phyloP scores from a whole-genome alignment of 495 filamentous ascomycete species.

The Friedmanniomyces endolithicus region DNA sequence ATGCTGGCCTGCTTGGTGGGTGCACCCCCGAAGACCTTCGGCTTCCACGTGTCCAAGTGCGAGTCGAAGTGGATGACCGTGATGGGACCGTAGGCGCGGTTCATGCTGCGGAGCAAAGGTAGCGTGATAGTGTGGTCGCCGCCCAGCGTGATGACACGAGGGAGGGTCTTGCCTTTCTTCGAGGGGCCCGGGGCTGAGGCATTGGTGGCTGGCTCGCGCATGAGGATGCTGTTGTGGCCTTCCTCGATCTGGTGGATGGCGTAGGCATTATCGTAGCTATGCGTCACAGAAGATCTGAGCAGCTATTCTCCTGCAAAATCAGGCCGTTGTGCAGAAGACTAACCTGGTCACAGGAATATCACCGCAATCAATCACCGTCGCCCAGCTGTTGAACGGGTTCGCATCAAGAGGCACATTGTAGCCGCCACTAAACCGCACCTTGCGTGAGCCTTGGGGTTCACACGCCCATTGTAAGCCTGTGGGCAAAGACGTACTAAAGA shows the following conservation, averaged over 20 bases:
- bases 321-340: conserved; percentile 12
- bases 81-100: conserved; percentile 32
- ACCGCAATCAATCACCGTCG: conserved; percentile 33
- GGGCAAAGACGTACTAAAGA: conserved; percentile 43
- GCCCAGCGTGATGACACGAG: conserved; percentile 32
- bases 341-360: conserved; percentile 39
- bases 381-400: conserved; percentile 35
- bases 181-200: conserved; percentile 38
- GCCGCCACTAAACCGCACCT: conserved; percentile 44
- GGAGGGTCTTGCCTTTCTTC: conserved; percentile 43
- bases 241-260: conserved; percentile 35
- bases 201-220: conserved; percentile 36
- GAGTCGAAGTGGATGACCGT: conserved; percentile 36
- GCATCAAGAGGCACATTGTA: conserved; percentile 45
- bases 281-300: neutral
- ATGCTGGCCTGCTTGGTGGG: conserved; percentile 53
- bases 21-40: conserved; percentile 54
- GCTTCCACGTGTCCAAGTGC: conserved; percentile 48
- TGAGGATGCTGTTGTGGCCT: conserved; percentile 33
- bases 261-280: conserved; percentile 34
- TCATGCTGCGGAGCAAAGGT: conserved; percentile 40
- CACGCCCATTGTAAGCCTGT: conserved; percentile 19
- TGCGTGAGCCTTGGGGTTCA: conserved; percentile 37
- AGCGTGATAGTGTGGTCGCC: conserved; percentile 55
- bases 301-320: neutral